Evolutionary conservation across 1,284 basidiomycete genomes (phyloP).

Genomic region (Leccinum griseonigrum): DNA sequence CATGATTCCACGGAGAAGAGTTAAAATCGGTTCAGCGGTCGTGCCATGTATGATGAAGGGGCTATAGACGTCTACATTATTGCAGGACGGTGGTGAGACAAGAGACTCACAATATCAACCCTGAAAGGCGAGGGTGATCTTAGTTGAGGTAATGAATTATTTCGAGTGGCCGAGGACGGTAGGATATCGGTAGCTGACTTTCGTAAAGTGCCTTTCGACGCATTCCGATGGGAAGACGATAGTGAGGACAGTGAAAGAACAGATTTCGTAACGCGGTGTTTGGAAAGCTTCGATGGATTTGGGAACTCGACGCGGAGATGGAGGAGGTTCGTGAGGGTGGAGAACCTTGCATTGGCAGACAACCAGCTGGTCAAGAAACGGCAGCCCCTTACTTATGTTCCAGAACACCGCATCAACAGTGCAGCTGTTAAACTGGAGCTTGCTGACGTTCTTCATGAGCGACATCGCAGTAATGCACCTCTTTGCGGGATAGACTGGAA

Average conservation of each 20-base stretch:
- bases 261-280: slow-evolving; percentile 4
- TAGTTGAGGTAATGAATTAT: slow-evolving; percentile 21
- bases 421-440: background rate
- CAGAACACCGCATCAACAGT: background rate
- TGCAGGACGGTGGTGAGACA: background rate
- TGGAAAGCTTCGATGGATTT: slow-evolving; percentile 10
- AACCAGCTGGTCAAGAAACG: background rate
- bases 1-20: background rate
- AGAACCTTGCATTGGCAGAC: background rate
- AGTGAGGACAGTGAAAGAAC: slow-evolving; percentile 1
- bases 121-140: slow-evolving; percentile 27
- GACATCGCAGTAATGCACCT: too few species aligned
- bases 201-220: slow-evolving; percentile 2
- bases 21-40: slow-evolving; percentile 25
- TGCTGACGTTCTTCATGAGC: too few species aligned
- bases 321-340: too few species aligned
- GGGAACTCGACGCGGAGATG: background rate
- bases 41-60: slow-evolving; percentile 31
- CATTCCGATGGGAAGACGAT: slow-evolving; percentile 1
- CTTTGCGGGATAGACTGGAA: too few species aligned
- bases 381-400: background rate
- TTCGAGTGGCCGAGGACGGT: slow-evolving; percentile 3
- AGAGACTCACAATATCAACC: slow-evolving; percentile 26
- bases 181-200: slow-evolving; percentile 8
- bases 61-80: slow-evolving; percentile 19